Evolutionary conservation across 2,329 filamentous ascomycete genomes (phyloP).

Genomic region (Penicillium sp.): DNA sequence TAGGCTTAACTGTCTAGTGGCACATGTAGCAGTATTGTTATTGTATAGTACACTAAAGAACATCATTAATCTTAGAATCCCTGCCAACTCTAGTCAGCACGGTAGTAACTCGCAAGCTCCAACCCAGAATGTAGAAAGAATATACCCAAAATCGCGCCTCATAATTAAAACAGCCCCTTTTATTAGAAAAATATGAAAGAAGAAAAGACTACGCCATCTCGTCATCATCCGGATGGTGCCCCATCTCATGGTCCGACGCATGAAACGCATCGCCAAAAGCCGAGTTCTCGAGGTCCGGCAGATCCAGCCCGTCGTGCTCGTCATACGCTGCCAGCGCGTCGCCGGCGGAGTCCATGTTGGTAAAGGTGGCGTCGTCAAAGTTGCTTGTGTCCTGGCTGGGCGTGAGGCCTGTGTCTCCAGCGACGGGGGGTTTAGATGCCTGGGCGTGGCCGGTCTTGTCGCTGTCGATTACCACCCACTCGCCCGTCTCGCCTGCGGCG

Average conservation of each 20-base stretch:
- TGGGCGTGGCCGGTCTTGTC: conserved; percentile 48
- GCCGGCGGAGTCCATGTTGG: conserved; percentile 60
- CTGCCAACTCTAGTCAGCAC: background rate
- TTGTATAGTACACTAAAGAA: background rate
- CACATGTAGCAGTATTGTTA: background rate
- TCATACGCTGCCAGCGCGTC: conserved; percentile 67
- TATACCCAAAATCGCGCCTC: background rate
- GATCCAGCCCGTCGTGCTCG: conserved; percentile 50
- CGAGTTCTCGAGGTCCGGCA: conserved; percentile 69
- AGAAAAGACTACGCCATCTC: conserved; percentile 30
- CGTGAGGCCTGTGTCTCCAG: conserved; percentile 20
- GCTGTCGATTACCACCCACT: conserved; percentile 73
- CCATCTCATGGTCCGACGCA: conserved; percentile 46
- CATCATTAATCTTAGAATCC: background rate
- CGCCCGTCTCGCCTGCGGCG: conserved; percentile 51
- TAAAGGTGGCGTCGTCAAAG: conserved; percentile 43
- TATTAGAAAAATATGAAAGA: background rate
- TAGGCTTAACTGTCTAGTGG: background rate
- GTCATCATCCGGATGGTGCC: conserved; percentile 37
- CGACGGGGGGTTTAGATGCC: conserved; percentile 18
- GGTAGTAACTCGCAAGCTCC: background rate
- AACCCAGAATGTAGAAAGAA: background rate
- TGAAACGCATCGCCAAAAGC: conserved; percentile 84
- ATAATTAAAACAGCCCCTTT: background rate
- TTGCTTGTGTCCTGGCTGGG: conserved; percentile 30